Base-by-base conservation (phyloP, 306 rosid species). In the Cucurbita ficifolia region DNA sequence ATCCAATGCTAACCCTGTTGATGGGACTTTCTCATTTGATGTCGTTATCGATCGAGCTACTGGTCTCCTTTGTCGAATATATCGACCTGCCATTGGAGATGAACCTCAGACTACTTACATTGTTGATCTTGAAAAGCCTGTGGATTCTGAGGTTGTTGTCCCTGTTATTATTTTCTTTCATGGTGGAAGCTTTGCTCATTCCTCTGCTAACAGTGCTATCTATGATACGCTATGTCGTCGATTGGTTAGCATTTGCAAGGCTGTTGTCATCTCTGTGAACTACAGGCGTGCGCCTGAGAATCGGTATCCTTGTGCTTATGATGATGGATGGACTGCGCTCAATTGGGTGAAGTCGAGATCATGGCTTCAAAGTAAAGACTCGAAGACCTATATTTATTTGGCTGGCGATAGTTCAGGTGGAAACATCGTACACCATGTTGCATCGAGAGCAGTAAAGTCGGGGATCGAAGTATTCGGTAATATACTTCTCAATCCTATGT, bases 331-430 rank as follows among this genome's bases (percentile, higher is more conserved):
- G 97, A n/a, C 87, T 8, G 86, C 91, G 73, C 84, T 95, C 50
- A 53, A 83, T 50, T 95, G 99, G 99, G 91, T 89, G 43, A 79
- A 57, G 70, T 89, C 97, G 1, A 85, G 91, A 57, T 64, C 92
- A 16, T 94, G 99, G 99, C 91, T 94, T 67, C 86, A 70, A 83
- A 91, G 99, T 81, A 79, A 72, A 48, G 52, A 82, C 77, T 86
- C 86, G 19, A 89, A 91, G 74, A 96, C 87, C 75, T 94, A 83
- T 52, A 80, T 95, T 50, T 95, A 85, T 83, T 71, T 95, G 83
- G 96, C 88, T 1, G 52, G 97, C 0, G 99, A 95, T 76, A 95
- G 99, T 83, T 95, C 99, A 0, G 99, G 99, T 9, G 99, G 99
- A 68, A 95, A 95, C 52, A 48, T 48, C n/a, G 52, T 48, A 12